Percentiles rank a stretch among this genome's conserved stretches.
phyloP scores from a whole-genome alignment of 1,284 basidiomycete genomes.

The Sanghuangporus weigelae region DNA sequence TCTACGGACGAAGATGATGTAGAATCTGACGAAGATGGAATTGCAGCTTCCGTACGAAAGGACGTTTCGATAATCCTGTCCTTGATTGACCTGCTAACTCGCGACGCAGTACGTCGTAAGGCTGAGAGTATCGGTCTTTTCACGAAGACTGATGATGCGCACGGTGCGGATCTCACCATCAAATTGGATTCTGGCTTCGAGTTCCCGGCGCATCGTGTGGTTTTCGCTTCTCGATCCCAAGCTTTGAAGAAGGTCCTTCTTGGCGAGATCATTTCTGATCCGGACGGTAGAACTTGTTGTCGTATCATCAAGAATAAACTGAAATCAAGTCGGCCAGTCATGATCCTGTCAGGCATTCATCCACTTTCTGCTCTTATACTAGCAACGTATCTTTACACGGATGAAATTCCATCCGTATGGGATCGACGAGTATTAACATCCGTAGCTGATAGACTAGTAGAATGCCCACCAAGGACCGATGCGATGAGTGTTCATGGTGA shows the following conservation, averaged over 20 bases:
- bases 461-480: slow-evolving; percentile 25
- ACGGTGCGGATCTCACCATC: slow-evolving; percentile 64
- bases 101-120: slow-evolving; percentile 22
- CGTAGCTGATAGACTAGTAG: slow-evolving; percentile 38
- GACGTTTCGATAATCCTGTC: slow-evolving; percentile 44
- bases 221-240: slow-evolving; percentile 60
- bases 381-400: slow-evolving; percentile 85
- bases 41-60: slow-evolving; percentile 39
- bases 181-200: slow-evolving; percentile 30
- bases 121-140: slow-evolving; percentile 24
- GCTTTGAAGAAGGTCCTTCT: slow-evolving; percentile 43
- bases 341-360: slow-evolving; percentile 48
- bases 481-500: slow-evolving; percentile 58
- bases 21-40: slow-evolving; percentile 32
- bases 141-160: slow-evolving; percentile 15
- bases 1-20: neutral
- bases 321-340: slow-evolving; percentile 20
- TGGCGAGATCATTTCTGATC: slow-evolving; percentile 22
- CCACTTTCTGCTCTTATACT: slow-evolving; percentile 73
- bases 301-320: slow-evolving; percentile 17
- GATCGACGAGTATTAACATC: slow-evolving; percentile 64
- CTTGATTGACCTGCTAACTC: slow-evolving; percentile 36
- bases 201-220: slow-evolving; percentile 62
- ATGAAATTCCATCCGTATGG: slow-evolving; percentile 81
- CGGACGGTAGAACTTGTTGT: neutral